Conservation (phyloP, 345 rosid genomes). For the Corchorus olitorius region DNA sequence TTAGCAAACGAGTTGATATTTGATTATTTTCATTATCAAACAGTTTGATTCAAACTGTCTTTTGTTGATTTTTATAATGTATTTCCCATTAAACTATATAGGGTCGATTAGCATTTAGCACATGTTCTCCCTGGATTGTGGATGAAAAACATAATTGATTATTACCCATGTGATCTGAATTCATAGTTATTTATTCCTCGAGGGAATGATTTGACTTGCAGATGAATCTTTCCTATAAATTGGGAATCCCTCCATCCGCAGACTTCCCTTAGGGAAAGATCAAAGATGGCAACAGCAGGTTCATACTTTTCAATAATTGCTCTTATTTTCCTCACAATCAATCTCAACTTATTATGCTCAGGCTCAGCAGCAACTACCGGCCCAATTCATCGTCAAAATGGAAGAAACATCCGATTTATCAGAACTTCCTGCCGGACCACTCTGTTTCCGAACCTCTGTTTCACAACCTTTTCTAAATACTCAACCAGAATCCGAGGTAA, state of each 20-base stretch:
- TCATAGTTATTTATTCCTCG: background rate
- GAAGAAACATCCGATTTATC: conserved; percentile 37
- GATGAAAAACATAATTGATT: background rate
- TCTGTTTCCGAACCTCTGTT: conserved; percentile 36
- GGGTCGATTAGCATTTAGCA: background rate
- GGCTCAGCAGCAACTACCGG: conserved; percentile 14
- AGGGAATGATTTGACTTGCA: background rate
- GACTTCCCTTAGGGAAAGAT: background rate
- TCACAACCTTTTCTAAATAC: conserved; percentile 34
- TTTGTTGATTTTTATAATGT: too few relatives aligned
- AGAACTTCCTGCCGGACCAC: conserved; percentile 41
- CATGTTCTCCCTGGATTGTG: background rate
- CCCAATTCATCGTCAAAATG: conserved; percentile 1
- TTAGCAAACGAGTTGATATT: background rate
- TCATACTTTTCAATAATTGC: background rate
- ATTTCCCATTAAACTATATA: background rate
- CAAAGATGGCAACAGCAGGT: conserved; percentile 8
- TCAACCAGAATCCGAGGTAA: conserved; percentile 32
- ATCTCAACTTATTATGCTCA: conserved; percentile 17
- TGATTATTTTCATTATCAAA: background rate
- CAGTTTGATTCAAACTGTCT: too few relatives aligned
- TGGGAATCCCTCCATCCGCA: background rate
- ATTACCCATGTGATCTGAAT: background rate
- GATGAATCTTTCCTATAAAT: background rate
- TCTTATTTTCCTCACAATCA: conserved; percentile 16